These are phyloP conservation scores for Trichoderma reesei DNA, from an alignment of 495 filamentous ascomycete genomes.

Conservation along the genomic window DNA sequence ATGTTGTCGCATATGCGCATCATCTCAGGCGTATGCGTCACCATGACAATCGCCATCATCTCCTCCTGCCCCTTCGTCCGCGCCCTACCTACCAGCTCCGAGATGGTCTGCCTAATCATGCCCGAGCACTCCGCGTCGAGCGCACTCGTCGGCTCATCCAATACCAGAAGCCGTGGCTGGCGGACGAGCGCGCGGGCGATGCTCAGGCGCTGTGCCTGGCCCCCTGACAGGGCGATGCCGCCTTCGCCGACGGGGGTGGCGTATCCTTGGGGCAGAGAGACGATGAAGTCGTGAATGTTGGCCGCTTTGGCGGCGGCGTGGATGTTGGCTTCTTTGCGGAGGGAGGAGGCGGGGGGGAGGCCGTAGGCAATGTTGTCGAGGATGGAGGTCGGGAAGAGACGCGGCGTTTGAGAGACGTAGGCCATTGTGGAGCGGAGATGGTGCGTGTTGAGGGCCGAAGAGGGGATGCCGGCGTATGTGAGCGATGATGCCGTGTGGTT, in stretches of 20 bases:
- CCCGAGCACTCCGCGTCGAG: slow-evolving; percentile 65
- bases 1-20: slow-evolving; percentile 67
- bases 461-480: slow-evolving; percentile 45
- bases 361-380: slow-evolving; percentile 77
- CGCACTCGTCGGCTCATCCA: slow-evolving; percentile 83
- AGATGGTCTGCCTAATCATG: slow-evolving; percentile 55
- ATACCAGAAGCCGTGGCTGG: slow-evolving; percentile 57
- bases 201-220: slow-evolving; percentile 72
- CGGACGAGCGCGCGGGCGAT: slow-evolving; percentile 75
- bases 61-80: background rate
- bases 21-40: slow-evolving; percentile 77
- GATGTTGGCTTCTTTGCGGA: slow-evolving; percentile 32
- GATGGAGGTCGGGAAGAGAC: slow-evolving; percentile 67
- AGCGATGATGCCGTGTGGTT: slow-evolving; percentile 31
- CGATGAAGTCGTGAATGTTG: slow-evolving; percentile 73
- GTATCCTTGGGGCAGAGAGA: slow-evolving; percentile 63
- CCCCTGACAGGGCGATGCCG: slow-evolving; percentile 64
- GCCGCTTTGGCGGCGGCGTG: slow-evolving; percentile 54
- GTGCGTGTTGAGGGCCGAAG: slow-evolving; percentile 46
- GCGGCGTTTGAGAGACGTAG: slow-evolving; percentile 68
- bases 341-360: slow-evolving; percentile 34
- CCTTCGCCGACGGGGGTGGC: slow-evolving; percentile 68
- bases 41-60: slow-evolving; percentile 51
- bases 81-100: slow-evolving; percentile 30
- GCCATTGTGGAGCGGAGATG: slow-evolving; percentile 59